Conservation (phyloP, 2,329 filamentous ascomycete genomes). For the Alternaria hordeiaustralica region DNA sequence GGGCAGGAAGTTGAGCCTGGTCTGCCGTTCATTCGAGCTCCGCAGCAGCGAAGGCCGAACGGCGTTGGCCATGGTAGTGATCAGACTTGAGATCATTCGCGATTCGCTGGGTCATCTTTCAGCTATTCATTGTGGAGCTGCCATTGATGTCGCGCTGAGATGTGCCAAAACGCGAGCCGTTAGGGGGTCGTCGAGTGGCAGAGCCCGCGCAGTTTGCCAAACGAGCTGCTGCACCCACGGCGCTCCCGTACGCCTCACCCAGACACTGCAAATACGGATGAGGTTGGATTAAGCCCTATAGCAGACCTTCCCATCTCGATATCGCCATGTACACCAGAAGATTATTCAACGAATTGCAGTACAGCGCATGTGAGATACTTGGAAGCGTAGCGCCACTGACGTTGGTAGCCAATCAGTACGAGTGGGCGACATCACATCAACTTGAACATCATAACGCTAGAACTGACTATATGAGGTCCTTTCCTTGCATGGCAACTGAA, state of each 20-base stretch:
- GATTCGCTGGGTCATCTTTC: conserved; percentile 37
- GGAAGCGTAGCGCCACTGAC: conserved; percentile 24
- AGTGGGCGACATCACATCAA: not conserved
- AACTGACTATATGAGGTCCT: not conserved
- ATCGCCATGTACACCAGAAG: conserved; percentile 8
- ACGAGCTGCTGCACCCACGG: conserved; percentile 21
- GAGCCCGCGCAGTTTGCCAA: conserved; percentile 29
- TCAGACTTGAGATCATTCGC: conserved; percentile 23
- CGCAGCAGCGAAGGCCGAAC: conserved; percentile 33
- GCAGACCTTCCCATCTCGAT: conserved; percentile 9
- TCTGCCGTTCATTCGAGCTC: conserved; percentile 43
- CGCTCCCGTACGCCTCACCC: not conserved
- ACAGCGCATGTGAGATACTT: conserved; percentile 21
- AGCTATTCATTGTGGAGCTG: conserved; percentile 27
- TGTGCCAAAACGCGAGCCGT: conserved; percentile 34
- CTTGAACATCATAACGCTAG: not conserved
- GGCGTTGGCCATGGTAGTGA: conserved; percentile 35
- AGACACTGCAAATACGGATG: conserved; percentile 5
- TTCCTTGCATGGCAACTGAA: not conserved
- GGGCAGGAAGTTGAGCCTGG: conserved; percentile 38
- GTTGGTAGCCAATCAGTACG: conserved; percentile 22
- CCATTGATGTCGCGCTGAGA: conserved; percentile 42
- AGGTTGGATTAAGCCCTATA: conserved; percentile 26
- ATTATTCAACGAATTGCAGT: conserved; percentile 23
- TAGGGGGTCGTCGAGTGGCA: conserved; percentile 33